phyloP scores from a whole-genome alignment of 2,329 filamentous ascomycete genomes.

The Aplosporella prunicola region DNA sequence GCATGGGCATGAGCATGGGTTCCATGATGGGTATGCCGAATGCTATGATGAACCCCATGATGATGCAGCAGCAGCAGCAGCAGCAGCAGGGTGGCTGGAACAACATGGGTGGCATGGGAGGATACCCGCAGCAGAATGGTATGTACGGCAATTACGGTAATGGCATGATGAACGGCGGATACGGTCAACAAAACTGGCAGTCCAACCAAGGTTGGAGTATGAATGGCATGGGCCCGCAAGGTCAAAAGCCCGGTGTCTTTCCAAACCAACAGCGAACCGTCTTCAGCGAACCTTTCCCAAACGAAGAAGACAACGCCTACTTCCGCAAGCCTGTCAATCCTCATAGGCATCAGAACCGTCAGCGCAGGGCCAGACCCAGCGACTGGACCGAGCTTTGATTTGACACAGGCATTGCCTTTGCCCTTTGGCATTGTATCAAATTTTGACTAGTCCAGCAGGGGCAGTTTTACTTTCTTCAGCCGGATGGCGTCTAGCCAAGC shows the following conservation, averaged over 20 bases:
- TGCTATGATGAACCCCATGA: constrained; percentile 32
- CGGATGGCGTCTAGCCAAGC: too few relatives aligned
- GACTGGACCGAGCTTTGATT: constrained; percentile 78
- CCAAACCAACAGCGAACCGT: constrained; percentile 50
- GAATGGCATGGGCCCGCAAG: constrained; percentile 10
- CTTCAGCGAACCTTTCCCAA: constrained; percentile 46
- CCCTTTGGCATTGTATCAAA: too few relatives aligned
- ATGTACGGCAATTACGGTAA: constrained; percentile 32
- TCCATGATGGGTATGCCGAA: constrained; percentile 37
- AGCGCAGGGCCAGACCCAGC: constrained; percentile 70
- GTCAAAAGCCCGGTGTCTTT: constrained; percentile 31
- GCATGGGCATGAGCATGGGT: constrained; percentile 34
- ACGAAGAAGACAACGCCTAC: constrained; percentile 79
- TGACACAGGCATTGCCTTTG: too few relatives aligned
- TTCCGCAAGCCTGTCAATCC: constrained; percentile 94
- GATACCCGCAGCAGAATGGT: constrained; percentile 16
- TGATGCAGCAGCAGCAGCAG: too few relatives aligned
- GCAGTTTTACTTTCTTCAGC: too few relatives aligned
- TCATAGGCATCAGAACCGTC: constrained; percentile 75
- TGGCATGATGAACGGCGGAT: constrained; percentile 38
- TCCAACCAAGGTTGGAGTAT: constrained; percentile 9
- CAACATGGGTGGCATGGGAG: constrained; percentile 27
- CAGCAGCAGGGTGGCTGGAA: constrained; percentile 12
- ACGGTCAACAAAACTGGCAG: constrained; percentile 21
- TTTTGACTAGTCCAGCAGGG: too few relatives aligned